Conservation (phyloP, 345 rosid genomes). For the Garcia nutans region DNA sequence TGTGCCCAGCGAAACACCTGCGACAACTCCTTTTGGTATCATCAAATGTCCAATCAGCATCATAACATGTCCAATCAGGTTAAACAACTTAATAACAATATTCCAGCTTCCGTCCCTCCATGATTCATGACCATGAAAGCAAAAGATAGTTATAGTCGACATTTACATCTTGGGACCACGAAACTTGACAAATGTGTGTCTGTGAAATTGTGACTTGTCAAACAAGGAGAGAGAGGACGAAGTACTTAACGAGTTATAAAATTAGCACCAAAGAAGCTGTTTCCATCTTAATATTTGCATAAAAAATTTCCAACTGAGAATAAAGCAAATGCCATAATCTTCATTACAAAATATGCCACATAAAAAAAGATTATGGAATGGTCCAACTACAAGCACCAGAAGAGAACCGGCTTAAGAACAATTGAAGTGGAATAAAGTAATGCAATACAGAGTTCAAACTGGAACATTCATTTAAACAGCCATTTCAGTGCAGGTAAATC, state of each 20-base stretch:
- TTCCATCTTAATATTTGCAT: not conserved
- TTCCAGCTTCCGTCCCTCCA: not conserved
- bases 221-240: not conserved
- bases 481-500: not conserved
- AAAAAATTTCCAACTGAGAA: not conserved
- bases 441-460: slow-evolving; percentile 7
- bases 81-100: not conserved
- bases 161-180: no score
- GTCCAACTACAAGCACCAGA: not conserved
- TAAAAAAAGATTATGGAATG: slow-evolving; percentile 6
- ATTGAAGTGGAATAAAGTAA: not conserved
- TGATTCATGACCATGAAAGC: not conserved
- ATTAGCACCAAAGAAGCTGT: not conserved
- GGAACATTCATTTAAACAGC: no score
- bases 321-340: not conserved
- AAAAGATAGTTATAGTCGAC: not conserved
- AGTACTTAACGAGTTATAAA: not conserved
- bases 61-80: slow-evolving; percentile 4
- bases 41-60: slow-evolving; percentile 55
- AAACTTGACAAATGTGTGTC: not conserved
- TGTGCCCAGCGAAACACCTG: slow-evolving; percentile 58
- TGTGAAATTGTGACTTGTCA: not conserved
- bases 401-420: slow-evolving; percentile 14
- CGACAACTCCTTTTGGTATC: slow-evolving; percentile 58
- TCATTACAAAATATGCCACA: slow-evolving; percentile 6